Base-by-base conservation (phyloP, 306 rosid species). In the Castanospermum australe region DNA sequence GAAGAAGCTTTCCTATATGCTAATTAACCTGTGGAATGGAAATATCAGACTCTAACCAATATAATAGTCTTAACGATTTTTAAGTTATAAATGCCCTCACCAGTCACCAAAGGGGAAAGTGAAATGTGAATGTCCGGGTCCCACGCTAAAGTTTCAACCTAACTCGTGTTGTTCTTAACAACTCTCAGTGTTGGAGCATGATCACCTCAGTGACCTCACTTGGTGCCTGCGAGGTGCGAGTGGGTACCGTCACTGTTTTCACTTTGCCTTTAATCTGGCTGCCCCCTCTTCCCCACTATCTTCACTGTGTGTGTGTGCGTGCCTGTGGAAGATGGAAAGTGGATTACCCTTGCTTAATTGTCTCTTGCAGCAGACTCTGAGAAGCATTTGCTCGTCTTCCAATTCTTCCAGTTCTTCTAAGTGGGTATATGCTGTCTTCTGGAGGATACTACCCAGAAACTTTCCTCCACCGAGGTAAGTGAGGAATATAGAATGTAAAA, bases 341-440 rank as follows among this genome's bases (percentile, higher is more conserved):
- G 90, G 97, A 83, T 84, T 93, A 47, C 93, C 98, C 75, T 80
- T 91, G 89, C 90, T 93, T 30, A 87, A 91, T 81, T 90, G 87
- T 81, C 92, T 93, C 74, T 79, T 91, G 75, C 98, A 91, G 89
- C 95, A 88, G 59, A 87, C 95, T 7, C 89, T 93, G 25, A 88
- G 92, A 82, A 85, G 82, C 86, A 77, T 91, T 0, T 91, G 95
- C 77, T 83, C 85, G 2, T 75, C 79, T 70, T 45, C 92, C 2
- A 84, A 84, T 63, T 88, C 87, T 56, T 79, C 91, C 60, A 50
- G 32, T 79, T 82, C 94, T 79, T 88, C 97, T 24, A 93, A 90
- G 81, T 93, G 97, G 97, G 91, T 90, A 13, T 93, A 93, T 12
- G 89, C 94, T 61, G 89, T 93, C 60, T 91, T 91, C 79, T 93